phyloP scores from a whole-genome alignment of 2,329 filamentous ascomycete genomes.

The Pseudogymnoascus sp. region DNA sequence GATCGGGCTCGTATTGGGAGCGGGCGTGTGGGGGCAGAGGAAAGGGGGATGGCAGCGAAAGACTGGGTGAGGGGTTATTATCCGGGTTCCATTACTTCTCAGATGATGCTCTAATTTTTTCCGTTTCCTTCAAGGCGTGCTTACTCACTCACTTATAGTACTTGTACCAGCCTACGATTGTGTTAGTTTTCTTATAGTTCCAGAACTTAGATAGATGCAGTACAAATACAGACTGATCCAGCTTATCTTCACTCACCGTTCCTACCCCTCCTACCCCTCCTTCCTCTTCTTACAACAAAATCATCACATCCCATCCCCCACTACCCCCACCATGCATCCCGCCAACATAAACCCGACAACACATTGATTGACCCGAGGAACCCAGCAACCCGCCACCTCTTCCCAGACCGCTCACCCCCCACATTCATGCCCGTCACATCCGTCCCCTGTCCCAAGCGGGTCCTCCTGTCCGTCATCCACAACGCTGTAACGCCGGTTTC shows the following conservation, averaged over 20 bases:
- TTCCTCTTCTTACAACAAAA: neutral
- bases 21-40: neutral
- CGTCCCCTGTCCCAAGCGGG: neutral
- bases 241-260: neutral
- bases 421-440: neutral
- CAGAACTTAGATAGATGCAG: neutral
- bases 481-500: neutral
- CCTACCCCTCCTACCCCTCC: neutral
- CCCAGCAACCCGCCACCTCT: neutral
- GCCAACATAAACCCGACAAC: neutral
- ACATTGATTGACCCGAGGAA: neutral
- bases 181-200: neutral
- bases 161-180: conserved; percentile 3
- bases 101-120: conserved; percentile 1
- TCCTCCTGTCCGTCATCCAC: conserved; percentile 4
- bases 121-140: neutral
- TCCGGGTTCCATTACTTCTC: conserved; percentile 1
- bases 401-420: conserved; percentile 1
- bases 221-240: conserved; percentile 1
- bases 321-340: neutral
- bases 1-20: neutral
- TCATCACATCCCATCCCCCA: neutral
- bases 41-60: neutral
- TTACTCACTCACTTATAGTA: neutral
- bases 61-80: neutral